A percentile compares a stretch with the other conserved stretches of the same genome.
Evolutionary conservation across 2,329 filamentous ascomycete genomes (phyloP).

Genomic region (Aspergillus intermedius): DNA sequence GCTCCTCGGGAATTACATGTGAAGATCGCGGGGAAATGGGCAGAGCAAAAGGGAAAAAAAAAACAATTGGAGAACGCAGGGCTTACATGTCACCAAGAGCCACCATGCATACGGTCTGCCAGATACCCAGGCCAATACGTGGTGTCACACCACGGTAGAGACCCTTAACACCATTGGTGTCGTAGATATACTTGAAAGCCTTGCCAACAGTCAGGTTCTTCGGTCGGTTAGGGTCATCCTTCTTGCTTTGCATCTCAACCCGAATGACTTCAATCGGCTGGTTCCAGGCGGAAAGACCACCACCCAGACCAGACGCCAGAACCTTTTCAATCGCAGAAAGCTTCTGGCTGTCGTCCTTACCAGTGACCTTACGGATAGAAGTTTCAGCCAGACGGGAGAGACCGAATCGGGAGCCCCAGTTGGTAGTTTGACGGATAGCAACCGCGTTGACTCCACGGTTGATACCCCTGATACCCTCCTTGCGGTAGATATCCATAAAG

Average conservation of each 20-base stretch:
- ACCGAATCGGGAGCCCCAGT: constrained; percentile 97
- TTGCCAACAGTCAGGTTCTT: constrained; percentile 98
- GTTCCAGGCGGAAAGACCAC: constrained; percentile 96
- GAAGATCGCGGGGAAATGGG: constrained; percentile 6
- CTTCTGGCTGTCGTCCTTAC: constrained; percentile 74
- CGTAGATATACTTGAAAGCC: constrained; percentile 76
- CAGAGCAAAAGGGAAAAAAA: neutral
- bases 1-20: constrained; percentile 20
- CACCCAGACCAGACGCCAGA: constrained; percentile 74
- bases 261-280: constrained; percentile 99
- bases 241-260: constrained; percentile 99
- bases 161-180: constrained; percentile 78
- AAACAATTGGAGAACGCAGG: neutral
- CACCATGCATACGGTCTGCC: constrained; percentile 99
- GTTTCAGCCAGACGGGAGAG: constrained; percentile 85
- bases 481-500: constrained; percentile 94
- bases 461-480: constrained; percentile 89
- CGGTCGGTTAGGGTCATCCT: constrained; percentile 90
- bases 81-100: constrained; percentile 94
- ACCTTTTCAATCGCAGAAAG: constrained; percentile 81
- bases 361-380: constrained; percentile 69
- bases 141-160: constrained; percentile 94
- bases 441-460: constrained; percentile 99
- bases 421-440: constrained; percentile 97
- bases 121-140: constrained; percentile 89